These are phyloP conservation scores for Atalantia buxifolia DNA, from an alignment of 345 rosid species.

Conservation along the genomic window DNA sequence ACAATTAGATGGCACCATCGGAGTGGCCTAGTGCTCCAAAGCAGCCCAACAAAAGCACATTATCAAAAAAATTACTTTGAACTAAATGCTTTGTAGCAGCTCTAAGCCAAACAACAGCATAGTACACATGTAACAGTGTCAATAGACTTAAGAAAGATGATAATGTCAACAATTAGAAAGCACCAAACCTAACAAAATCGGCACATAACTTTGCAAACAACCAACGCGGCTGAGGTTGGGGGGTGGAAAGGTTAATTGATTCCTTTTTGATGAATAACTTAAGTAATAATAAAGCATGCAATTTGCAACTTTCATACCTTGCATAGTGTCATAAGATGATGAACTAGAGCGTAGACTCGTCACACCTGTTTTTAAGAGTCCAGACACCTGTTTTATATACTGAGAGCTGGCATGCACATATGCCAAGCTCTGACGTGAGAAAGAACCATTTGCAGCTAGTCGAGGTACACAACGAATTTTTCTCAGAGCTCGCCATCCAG, in stretches of 20 bases:
- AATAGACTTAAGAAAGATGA: background rate
- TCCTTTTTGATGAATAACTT: background rate
- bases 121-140: background rate
- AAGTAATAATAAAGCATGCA: background rate
- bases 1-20: background rate
- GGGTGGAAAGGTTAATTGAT: background rate
- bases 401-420: constrained; percentile 92
- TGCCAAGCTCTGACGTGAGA: constrained; percentile 85
- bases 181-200: background rate
- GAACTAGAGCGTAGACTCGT: constrained; percentile 90
- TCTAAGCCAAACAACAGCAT: background rate
- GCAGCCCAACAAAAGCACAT: background rate
- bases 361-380: constrained; percentile 86
- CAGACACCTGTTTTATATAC: constrained; percentile 90
- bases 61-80: background rate
- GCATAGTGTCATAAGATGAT: constrained; percentile 78
- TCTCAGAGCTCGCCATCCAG: constrained; percentile 74
- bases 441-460: constrained; percentile 62
- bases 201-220: background rate
- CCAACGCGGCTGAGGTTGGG: too few relatives aligned
- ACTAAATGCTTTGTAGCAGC: background rate
- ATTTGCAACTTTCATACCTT: constrained; percentile 48
- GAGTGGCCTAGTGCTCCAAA: background rate
- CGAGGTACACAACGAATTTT: constrained; percentile 55
- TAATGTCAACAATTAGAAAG: background rate